A percentile compares a stretch with the other conserved stretches of the same genome.
Conservation (phyloP, 2,329 filamentous ascomycete genomes). For the Ascochyta lentis region DNA sequence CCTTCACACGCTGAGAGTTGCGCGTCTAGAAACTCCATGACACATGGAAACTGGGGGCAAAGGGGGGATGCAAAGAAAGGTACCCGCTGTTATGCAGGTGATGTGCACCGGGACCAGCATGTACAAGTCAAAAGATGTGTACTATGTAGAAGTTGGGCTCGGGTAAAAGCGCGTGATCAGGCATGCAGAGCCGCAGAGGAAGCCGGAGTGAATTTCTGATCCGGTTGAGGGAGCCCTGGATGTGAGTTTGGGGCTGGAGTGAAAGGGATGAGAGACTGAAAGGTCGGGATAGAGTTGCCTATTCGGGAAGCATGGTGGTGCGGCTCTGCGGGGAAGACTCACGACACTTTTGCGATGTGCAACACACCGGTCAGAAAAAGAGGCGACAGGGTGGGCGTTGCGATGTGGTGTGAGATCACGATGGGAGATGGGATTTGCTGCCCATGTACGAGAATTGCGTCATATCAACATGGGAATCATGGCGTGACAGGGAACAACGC, state of each 20-base stretch:
- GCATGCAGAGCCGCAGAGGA: slow-evolving; percentile 1
- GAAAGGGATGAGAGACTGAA: no score
- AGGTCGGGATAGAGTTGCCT: no score
- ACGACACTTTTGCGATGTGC: not conserved
- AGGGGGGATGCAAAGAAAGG: not conserved
- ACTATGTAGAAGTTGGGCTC: not conserved
- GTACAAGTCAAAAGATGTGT: not conserved
- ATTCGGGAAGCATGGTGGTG: slow-evolving; percentile 1
- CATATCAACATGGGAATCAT: not conserved
- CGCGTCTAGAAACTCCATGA: slow-evolving; percentile 1
- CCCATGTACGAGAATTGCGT: slow-evolving; percentile 4
- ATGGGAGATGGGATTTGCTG: slow-evolving; percentile 6
- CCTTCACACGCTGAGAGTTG: slow-evolving; percentile 1
- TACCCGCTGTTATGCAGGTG: slow-evolving; percentile 10
- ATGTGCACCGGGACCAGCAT: slow-evolving; percentile 12
- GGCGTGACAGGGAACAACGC: not conserved
- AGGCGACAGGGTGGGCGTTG: not conserved
- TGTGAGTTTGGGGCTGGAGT: no score
- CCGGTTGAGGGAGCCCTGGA: not conserved
- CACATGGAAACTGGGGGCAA: slow-evolving; percentile 8
- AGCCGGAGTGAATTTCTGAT: not conserved
- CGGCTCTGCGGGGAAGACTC: slow-evolving; percentile 11
- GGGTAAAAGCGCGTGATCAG: slow-evolving; percentile 5
- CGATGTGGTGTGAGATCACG: not conserved
- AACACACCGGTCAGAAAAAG: not conserved